Percentiles rank a stretch among this genome's conserved stretches.
phyloP scores from a whole-genome alignment of 106 monocot species.

The Phalaenopsis equestris region DNA sequence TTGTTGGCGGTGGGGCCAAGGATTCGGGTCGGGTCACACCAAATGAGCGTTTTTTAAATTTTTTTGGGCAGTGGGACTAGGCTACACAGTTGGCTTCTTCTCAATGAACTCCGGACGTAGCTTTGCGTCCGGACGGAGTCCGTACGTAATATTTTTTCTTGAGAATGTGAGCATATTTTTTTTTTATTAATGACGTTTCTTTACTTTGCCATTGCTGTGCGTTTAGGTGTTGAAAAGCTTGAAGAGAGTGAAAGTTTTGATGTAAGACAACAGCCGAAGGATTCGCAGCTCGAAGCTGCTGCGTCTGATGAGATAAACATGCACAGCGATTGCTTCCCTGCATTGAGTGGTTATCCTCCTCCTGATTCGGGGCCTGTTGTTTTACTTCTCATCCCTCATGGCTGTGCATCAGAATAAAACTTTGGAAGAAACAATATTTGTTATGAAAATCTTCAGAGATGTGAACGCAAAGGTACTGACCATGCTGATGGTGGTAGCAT shows the following conservation, averaged over 20 bases:
- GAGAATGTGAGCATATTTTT: constrained; percentile 46
- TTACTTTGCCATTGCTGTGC: constrained; percentile 41
- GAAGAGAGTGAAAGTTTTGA: constrained; percentile 47
- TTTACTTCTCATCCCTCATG: constrained; percentile 53
- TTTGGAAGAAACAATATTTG: neutral
- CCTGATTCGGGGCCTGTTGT: constrained; percentile 55
- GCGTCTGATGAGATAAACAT: neutral
- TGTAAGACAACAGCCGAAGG: constrained; percentile 9
- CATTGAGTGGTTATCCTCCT: constrained; percentile 24
- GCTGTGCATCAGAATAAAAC: neutral
- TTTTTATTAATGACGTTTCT: constrained; percentile 45
- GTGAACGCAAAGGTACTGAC: neutral
- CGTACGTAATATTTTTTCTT: neutral
- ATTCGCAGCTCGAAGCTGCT: neutral
- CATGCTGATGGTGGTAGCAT: neutral
- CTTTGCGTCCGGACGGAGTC: too few species aligned
- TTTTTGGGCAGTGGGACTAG: too few species aligned
- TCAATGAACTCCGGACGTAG: too few species aligned
- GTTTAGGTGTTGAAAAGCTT: constrained; percentile 49
- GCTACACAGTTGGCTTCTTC: too few species aligned
- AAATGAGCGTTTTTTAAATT: too few species aligned
- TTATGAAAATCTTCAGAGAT: neutral
- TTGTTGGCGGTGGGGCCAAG: too few species aligned
- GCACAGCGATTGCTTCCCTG: constrained; percentile 7
- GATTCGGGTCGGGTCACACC: too few species aligned